phyloP scores from a whole-genome alignment of 768 basidiomycete species.

The Podaxis rugospora region DNA sequence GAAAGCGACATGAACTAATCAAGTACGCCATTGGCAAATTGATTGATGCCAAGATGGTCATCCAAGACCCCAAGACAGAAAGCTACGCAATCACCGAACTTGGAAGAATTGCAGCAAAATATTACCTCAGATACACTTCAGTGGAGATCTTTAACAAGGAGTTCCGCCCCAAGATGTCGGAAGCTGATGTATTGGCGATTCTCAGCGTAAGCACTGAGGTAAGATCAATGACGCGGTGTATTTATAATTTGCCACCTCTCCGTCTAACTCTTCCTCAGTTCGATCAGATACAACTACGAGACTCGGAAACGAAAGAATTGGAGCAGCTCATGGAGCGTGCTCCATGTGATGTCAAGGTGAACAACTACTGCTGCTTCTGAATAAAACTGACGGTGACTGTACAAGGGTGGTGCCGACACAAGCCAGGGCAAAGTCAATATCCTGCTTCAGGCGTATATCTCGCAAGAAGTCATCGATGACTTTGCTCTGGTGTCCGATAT shows the following conservation, averaged over 20 bases:
- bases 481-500: slow-evolving; percentile 96
- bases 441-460: slow-evolving; percentile 88
- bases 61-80: slow-evolving; percentile 55
- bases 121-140: slow-evolving; percentile 84
- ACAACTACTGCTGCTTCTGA: slow-evolving; percentile 10
- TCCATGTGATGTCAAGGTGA: slow-evolving; percentile 80
- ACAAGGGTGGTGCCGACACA: slow-evolving; percentile 51
- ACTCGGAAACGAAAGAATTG: slow-evolving; percentile 84
- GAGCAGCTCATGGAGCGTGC: slow-evolving; percentile 59
- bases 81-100: slow-evolving; percentile 78
- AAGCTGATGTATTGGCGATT: slow-evolving; percentile 87
- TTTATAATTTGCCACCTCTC: neutral
- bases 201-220: slow-evolving; percentile 92
- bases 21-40: slow-evolving; percentile 62
- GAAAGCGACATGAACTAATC: slow-evolving; percentile 66
- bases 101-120: slow-evolving; percentile 95
- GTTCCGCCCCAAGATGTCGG: slow-evolving; percentile 81
- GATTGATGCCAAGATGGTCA: slow-evolving; percentile 74
- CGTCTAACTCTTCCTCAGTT: slow-evolving; percentile 48
- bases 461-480: slow-evolving; percentile 76
- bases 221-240: slow-evolving; percentile 10
- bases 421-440: slow-evolving; percentile 89
- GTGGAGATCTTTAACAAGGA: slow-evolving; percentile 82
- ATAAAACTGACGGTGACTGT: neutral
- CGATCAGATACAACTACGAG: slow-evolving; percentile 90